Evolutionary conservation across 2,329 filamentous ascomycete genomes (phyloP), one percentile per base, ranked within the genome.

Genomic region (Cercospora citrullina): DNA sequence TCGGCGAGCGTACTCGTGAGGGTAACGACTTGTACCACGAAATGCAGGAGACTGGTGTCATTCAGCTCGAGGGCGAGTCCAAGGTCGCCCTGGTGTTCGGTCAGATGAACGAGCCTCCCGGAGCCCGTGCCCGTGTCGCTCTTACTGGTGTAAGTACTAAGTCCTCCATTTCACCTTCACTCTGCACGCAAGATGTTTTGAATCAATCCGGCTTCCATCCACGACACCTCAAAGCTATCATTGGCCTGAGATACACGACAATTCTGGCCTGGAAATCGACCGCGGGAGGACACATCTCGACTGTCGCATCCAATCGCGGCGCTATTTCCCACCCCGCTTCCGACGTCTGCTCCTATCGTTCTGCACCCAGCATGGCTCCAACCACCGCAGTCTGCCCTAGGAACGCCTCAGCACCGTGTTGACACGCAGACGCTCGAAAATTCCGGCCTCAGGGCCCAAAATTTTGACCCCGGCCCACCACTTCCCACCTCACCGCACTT

Each of bases 11-110:
- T 88, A 99, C 95, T 82, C 95, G 95, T 93, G 95, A 99, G 90
- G 95, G 95, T 89, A 99, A 99, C 90, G 95, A 99, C 90, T 85
- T 99, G 88, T 99, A 99, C 91, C 94, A 99, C 87, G 95, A 99
- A 90, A 99, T 99, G 95, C 95, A 98, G 88, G 94, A 99, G 87
- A 99, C 95, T 77, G 93, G 92, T 81, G 95, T 99, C 89, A 99
- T 99, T 85, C 90, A 99, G 85, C 93, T 99, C 76, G 95, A 99
- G 75, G 95, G 95, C 84, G 94, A 97, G 80, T 98, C 95, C 84
- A 99, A 99, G 91, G 95, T 98, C 87, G 93, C 95, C 74, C 87
- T 99, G 77, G 95, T 99, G 77, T 99, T 99, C 87, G 95, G 95
- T 89, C 95, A 99, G 89, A 99, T 99, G 95, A 99, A 99, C 90